A percentile compares a stretch with the other conserved stretches of the same genome.
Conservation (phyloP, 1,139 yeast species). For the Blastobotrys apis region DNA sequence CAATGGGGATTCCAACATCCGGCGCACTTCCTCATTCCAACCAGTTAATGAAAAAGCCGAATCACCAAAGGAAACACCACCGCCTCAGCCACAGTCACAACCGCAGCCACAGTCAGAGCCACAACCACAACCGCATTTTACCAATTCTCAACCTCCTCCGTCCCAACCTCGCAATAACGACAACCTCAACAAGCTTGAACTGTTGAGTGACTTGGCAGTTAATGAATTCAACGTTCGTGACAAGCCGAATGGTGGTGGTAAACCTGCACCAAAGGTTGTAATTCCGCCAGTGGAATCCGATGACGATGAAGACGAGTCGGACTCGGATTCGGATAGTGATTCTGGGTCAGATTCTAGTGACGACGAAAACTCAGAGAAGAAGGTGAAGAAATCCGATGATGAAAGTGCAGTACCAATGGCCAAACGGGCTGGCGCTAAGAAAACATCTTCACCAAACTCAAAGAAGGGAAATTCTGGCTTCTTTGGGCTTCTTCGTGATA, state of each 20-base stretch:
- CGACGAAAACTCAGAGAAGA: slow-evolving; percentile 4
- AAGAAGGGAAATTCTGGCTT: slow-evolving; percentile 14
- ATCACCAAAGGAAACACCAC: background rate
- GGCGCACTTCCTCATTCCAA: too few relatives aligned
- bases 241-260: slow-evolving; percentile 6
- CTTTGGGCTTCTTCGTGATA: slow-evolving; percentile 11
- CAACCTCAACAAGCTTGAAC: slow-evolving; percentile 8
- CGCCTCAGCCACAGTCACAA: background rate
- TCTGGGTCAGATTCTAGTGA: slow-evolving; percentile 9
- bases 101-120: background rate
- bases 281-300: slow-evolving; percentile 4
- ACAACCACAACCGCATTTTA: background rate
- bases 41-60: slow-evolving; percentile 1
- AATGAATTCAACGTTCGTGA: slow-evolving; percentile 14
- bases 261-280: slow-evolving; percentile 1
- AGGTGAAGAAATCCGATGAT: slow-evolving; percentile 10
- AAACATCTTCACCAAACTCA: background rate
- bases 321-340: background rate
- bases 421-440: slow-evolving; percentile 11
- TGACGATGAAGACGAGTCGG: slow-evolving; percentile 7
- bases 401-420: slow-evolving; percentile 14
- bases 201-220: slow-evolving; percentile 13
- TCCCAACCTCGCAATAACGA: background rate
- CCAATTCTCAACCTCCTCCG: background rate
- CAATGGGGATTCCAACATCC: background rate